Conservation (phyloP, 305 asterid species). For the Coffea humblotiana region DNA sequence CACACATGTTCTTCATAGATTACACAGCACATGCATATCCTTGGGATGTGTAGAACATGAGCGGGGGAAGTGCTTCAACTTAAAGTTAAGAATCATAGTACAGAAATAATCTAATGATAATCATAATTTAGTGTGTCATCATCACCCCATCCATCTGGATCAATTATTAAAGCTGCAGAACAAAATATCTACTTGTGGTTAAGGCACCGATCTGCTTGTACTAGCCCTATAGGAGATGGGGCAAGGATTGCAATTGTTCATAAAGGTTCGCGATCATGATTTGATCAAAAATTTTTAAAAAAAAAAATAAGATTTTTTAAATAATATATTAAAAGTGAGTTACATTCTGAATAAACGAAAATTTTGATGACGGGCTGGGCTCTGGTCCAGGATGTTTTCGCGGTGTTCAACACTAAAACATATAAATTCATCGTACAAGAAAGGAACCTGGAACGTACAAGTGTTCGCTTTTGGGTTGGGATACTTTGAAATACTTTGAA, state of each 20-base stretch:
- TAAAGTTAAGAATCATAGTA: background rate
- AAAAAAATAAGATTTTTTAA: too few species aligned
- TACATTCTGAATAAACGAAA: too few species aligned
- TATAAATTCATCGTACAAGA: background rate
- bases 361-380: too few species aligned
- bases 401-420: background rate
- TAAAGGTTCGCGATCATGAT: too few species aligned
- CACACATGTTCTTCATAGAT: slow-evolving; percentile 18
- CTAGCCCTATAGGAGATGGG: too few species aligned
- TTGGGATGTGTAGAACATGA: background rate
- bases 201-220: background rate
- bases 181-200: background rate
- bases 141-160: background rate
- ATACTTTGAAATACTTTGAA: background rate
- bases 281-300: too few species aligned
- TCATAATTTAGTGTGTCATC: background rate
- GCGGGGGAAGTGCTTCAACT: slow-evolving; percentile 1
- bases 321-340: too few species aligned
- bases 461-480: background rate
- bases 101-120: background rate
- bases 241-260: too few species aligned
- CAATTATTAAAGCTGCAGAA: background rate
- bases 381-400: too few species aligned
- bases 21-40: slow-evolving; percentile 9
- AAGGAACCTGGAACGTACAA: background rate